Evolutionary conservation across 2,329 filamentous ascomycete species (phyloP), one percentile per base, ranked within the genome.

Genomic region (Pseudonectria buxi): DNA sequence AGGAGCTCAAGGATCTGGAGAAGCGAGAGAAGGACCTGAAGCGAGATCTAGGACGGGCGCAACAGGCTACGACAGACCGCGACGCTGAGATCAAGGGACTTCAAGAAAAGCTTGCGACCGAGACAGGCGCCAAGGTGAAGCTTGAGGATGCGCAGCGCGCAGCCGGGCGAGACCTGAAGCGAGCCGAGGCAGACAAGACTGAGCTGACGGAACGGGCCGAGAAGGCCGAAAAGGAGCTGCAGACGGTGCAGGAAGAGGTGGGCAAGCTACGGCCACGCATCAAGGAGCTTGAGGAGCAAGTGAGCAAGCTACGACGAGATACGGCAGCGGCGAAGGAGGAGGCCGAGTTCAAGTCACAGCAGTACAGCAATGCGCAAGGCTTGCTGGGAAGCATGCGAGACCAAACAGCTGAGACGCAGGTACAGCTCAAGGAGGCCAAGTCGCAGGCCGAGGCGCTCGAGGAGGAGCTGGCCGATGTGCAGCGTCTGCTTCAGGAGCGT

Each of bases 311-410:
- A 22, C 76, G 72, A 32, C 76, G 75, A 22, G 85, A 95, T 44
- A 74, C 81, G 24, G 71, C 71, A 6, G 68, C 71, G 13, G 66
- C 89, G 14, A 76, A 81, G 28, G 87, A 95, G 46, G 89, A 96
- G 50, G 75, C 85, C 1, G 78, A 89, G 36, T 73, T 95, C 40
- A 94, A 92, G 67, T 75, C 78, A 3, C 85, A 86, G 26, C 87
- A 95, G 60, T 89, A 94, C 53, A 76, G 76, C 35, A 94, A 81
- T 47, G 84, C 87, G 0, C 86, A 96, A 58, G 84, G 82, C 33
- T 65, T 95, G 11, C 79, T 96, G 58, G 82, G 81, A 51, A 94
- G 86, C 56, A 92, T 96, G 86, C 85, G 89, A 41, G 88, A 95
- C 51, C 88, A 96, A 64, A 83, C 83, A 1, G 76, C 84, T 2